A percentile compares a stretch with the other conserved stretches of the same genome.
Conservation (phyloP, 441 rosid genomes). For the Raphanus hybrid region DNA sequence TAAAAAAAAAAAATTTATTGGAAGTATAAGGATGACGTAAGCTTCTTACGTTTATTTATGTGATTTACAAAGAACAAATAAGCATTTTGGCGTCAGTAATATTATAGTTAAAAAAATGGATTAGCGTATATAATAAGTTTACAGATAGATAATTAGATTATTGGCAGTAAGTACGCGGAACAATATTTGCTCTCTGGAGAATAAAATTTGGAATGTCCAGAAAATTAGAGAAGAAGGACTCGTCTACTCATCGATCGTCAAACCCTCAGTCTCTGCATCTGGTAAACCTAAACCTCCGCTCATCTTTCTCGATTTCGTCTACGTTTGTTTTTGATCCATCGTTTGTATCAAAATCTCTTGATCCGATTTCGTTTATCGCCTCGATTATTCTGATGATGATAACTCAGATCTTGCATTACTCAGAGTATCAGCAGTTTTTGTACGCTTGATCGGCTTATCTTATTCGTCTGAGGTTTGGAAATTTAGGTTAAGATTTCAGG, state of each 20-base stretch:
- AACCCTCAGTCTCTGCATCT: conserved; percentile 3
- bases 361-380: conserved; percentile 19
- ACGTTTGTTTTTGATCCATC: conserved; percentile 4
- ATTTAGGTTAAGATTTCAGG: too few relatives aligned
- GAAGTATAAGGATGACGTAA: background rate
- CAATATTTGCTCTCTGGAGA: background rate
- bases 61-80: background rate
- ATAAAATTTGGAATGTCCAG: background rate
- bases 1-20: background rate
- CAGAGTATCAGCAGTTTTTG: conserved; percentile 5
- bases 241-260: conserved; percentile 43
- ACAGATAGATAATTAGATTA: background rate
- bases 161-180: background rate
- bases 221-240: conserved; percentile 37
- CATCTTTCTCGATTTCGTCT: background rate
- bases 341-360: conserved; percentile 23
- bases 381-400: background rate
- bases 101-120: background rate
- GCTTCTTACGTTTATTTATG: background rate
- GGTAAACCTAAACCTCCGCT: background rate
- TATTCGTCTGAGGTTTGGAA: too few relatives aligned
- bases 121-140: background rate
- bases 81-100: background rate
- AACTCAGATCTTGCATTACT: conserved; percentile 36
- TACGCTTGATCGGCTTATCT: background rate